Base-by-base conservation (phyloP, 2,329 filamentous ascomycete genomes). In the Calcarisporium arbuscula region DNA sequence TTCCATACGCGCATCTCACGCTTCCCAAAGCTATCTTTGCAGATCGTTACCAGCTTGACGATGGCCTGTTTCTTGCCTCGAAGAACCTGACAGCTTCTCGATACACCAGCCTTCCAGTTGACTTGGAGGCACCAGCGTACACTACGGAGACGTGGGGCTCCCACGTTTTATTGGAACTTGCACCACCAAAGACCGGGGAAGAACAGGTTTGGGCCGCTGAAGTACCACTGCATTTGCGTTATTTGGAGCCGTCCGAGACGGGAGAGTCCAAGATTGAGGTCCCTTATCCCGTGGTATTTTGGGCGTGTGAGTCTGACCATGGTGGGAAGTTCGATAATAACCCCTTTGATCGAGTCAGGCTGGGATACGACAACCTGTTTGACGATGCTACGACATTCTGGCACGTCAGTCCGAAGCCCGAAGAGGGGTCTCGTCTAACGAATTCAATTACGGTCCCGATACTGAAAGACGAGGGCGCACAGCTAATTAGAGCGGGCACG, bases 121-220 rank as follows among this genome's bases (percentile, higher is more conserved):
- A 96, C 47, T 79, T 96, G 34, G 90, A 96, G 63, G 88, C 87
- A 1, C 90, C 90, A 2, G 82, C 82, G 48, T 96, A 94, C 66
- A 77, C 80, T 2, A 72, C 87, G 19, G 53, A 71, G 6, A 59
- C 69, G 20, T 95, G 90, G 90, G 90, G 90, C 5, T 89, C 83
- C 1, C 77, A 73, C 12, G 68, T 87, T 12, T 69, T 95, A 5
- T 61, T 95, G 15, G 80, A 92, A 53, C 70, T 96, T 25, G 73
- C 76, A 0, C 67, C 70, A 2, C 76, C 82, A 1, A 40, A 48
- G 1, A 11, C 46, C 5, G 38, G 47, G 6, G 47, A 54, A 48
- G 54, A 60, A 14, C 51, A 64, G 12, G 57, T 62, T 10, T 87
- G 79, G 77, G 82, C 72, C 6, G 74, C 73, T 9, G 74, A 81